Conservation (phyloP, 176 grass and related monocot genomes). For the Aegilops bicornis region DNA sequence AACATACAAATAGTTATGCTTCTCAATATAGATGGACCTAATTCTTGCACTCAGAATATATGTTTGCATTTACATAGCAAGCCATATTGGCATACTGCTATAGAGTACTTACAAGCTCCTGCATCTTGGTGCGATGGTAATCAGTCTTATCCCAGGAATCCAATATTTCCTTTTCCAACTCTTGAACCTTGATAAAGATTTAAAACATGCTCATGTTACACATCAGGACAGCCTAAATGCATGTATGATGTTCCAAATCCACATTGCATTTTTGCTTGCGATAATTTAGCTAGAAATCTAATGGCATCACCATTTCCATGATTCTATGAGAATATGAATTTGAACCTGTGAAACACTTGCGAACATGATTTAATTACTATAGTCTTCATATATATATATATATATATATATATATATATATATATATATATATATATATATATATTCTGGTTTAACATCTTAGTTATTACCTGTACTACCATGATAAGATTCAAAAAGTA, state of each 20-base stretch:
- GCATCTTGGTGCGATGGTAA: constrained; percentile 93
- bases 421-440: no score
- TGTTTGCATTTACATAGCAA: constrained; percentile 20
- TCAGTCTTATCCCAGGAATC: constrained; percentile 95
- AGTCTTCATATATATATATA: neutral
- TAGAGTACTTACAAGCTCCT: constrained; percentile 91
- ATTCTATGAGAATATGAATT: constrained; percentile 6
- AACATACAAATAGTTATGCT: neutral
- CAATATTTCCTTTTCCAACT: constrained; percentile 96
- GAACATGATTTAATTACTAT: neutral
- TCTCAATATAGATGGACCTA: neutral
- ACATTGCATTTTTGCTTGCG: constrained; percentile 4
- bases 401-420: no score
- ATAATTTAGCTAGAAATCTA: constrained; percentile 20
- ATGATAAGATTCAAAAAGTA: neutral
- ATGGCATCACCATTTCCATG: neutral
- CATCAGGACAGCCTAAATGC: constrained; percentile 23
- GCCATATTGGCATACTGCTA: neutral
- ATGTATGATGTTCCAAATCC: constrained; percentile 2
- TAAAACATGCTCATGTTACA: constrained; percentile 40
- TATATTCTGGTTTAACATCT: no score
- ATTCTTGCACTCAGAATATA: constrained; percentile 21
- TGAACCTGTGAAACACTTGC: constrained; percentile 1
- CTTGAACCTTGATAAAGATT: constrained; percentile 78
- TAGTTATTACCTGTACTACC: no score